Percentiles rank a stretch among this genome's conserved stretches.
Conservation (phyloP, 2,329 filamentous ascomycete genomes). For the Clarireedia hainanense region DNA sequence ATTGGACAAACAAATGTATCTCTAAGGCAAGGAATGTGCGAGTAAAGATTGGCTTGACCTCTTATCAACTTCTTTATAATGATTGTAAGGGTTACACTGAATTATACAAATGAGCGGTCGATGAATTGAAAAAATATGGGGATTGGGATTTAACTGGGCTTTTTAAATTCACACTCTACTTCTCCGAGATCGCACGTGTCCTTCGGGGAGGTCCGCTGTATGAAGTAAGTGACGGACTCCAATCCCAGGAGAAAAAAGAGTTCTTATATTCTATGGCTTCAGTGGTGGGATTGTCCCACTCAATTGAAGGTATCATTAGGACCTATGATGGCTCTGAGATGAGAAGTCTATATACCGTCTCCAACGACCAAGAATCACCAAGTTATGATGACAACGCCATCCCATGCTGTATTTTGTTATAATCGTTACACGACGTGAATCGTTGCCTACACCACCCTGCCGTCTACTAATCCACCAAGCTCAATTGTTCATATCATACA, state of each 20-base stretch:
- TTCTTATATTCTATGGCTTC: background rate
- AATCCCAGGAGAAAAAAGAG: background rate
- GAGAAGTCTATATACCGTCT: background rate
- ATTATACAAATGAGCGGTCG: background rate
- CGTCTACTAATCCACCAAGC: background rate
- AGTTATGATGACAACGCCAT: constrained; percentile 1
- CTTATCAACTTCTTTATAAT: background rate
- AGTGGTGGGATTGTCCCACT: too few species aligned
- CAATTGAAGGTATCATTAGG: too few species aligned
- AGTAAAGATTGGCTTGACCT: background rate
- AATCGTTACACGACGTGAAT: background rate
- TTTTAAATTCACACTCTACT: background rate
- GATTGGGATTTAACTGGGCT: background rate
- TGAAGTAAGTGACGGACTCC: background rate
- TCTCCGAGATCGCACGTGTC: constrained; percentile 1
- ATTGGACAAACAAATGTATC: constrained; percentile 1
- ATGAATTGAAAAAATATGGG: background rate
- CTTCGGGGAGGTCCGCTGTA: background rate
- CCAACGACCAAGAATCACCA: background rate
- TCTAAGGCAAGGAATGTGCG: background rate
- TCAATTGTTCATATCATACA: background rate
- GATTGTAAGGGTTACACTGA: background rate
- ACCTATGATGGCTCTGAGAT: background rate
- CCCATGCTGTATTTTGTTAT: background rate
- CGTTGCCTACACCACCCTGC: background rate